Base-by-base conservation (phyloP, 1,284 basidiomycete genomes). In the Pseudozyma sp. region DNA sequence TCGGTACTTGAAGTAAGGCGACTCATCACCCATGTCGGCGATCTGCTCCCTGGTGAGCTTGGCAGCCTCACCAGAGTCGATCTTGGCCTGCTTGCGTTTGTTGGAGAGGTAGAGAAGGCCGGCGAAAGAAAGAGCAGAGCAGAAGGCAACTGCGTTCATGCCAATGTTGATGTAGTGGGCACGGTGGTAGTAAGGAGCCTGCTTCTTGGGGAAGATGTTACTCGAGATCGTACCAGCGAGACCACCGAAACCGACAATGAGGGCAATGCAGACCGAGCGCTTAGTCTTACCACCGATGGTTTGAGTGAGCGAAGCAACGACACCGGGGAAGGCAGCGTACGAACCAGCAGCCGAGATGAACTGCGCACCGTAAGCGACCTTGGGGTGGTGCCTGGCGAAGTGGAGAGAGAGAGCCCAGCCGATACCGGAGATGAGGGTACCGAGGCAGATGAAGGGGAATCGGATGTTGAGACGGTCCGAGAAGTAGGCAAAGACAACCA, bases 1-100 rank as follows among this genome's bases (percentile, higher is more conserved):
- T 42, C 75, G 59, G 74, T 78, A 78, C 65, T 68, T 72, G 70
- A 78, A 78, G 70, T 74, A 78, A 49, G 77, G 77, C 13, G 77
- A 78, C 56, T 70, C 65, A 65, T 78, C 77, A 56, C 77, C 74
- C 54, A 78, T 54, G 52, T 76, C 75, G 47, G 74, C 70, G 50
- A 73, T 63, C 66, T 76, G 45, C 53, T 73, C 54, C 59, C 52
- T 69, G 34, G 63, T 60, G 31, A 64, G 52, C 11, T 55, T 52
- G 5, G 66, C 77, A 13, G 77, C 77, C 57, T 72, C 70, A 50
- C 77, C 77, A 3, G 74, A 77, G 61, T 78, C 77, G 64, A 70
- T 65, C 70, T 52, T 77, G 52, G 51, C 39, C 67, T 70, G 61
- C 71, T 74, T 77, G 57, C 53, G 60, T 39, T 60, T 51, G 64